Percentiles rank a stretch among this genome's conserved stretches.
Conservation (phyloP, 371 early-diverging fungal species). For the Choanephora cucurbitarum region DNA sequence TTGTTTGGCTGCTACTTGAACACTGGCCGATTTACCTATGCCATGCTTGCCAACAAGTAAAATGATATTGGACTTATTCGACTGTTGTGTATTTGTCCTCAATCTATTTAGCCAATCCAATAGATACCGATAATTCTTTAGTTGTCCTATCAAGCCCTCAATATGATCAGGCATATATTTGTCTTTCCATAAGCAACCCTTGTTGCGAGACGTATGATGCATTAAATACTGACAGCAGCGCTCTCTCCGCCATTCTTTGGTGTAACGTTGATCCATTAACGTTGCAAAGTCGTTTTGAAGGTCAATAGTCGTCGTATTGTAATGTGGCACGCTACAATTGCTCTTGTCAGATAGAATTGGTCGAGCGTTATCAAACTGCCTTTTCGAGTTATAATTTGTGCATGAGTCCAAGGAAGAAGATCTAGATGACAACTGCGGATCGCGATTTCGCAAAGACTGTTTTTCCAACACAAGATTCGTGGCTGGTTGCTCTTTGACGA, state of each 20-base stretch:
- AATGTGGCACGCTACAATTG: too few relatives aligned
- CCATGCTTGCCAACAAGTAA: conserved; percentile 71
- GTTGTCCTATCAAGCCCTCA: conserved; percentile 19
- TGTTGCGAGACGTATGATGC: background rate
- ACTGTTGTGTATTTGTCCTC: conserved; percentile 20
- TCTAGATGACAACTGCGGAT: too few relatives aligned
- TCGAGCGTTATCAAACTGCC: too few relatives aligned
- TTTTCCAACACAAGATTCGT: too few relatives aligned
- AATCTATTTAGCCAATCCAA: conserved; percentile 29
- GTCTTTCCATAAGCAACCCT: conserved; percentile 28
- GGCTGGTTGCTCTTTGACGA: too few relatives aligned
- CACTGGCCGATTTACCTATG: conserved; percentile 74
- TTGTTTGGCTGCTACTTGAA: conserved; percentile 72
- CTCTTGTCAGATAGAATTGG: too few relatives aligned
- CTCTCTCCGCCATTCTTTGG: background rate
- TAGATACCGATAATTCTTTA: conserved; percentile 9
- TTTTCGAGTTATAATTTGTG: background rate
- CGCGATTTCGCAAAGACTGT: too few relatives aligned
- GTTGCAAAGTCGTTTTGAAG: background rate
- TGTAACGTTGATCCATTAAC: too few relatives aligned
- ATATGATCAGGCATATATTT: conserved; percentile 32
- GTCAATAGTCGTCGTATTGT: background rate
- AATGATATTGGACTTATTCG: conserved; percentile 43
- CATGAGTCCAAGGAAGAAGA: too few relatives aligned
- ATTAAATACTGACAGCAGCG: background rate